Percentiles rank a stretch among this genome's conserved stretches.
Evolutionary conservation across 2,329 filamentous ascomycete genomes (phyloP).

Genomic region (Colletotrichum euphorbiae): DNA sequence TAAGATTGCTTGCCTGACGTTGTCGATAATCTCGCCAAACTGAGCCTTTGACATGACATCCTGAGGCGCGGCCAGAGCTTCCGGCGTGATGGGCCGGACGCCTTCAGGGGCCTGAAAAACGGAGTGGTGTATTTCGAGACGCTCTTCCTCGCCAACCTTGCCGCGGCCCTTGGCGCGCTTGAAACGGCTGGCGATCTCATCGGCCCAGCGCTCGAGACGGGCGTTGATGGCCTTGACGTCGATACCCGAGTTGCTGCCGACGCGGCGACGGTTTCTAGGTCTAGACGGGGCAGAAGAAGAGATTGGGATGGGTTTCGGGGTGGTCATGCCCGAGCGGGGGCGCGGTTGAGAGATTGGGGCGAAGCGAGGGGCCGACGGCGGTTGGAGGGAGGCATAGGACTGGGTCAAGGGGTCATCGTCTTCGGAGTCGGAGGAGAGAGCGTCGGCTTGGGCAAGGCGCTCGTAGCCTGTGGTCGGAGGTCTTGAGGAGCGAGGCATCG

Average conservation of each 20-base stretch:
- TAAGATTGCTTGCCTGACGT: constrained; percentile 89
- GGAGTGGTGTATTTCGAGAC: constrained; percentile 94
- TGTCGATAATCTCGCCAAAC: constrained; percentile 90
- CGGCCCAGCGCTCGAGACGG: constrained; percentile 93
- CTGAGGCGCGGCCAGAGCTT: constrained; percentile 74
- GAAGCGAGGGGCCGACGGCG: constrained; percentile 71
- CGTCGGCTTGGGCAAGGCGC: constrained; percentile 84
- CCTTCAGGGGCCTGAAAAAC: constrained; percentile 96
- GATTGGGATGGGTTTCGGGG: constrained; percentile 58
- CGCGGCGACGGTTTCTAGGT: constrained; percentile 59
- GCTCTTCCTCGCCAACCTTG: constrained; percentile 81
- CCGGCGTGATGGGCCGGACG: constrained; percentile 81
- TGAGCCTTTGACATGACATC: constrained; percentile 80
- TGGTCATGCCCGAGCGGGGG: constrained; percentile 70
- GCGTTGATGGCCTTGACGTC: constrained; percentile 99
- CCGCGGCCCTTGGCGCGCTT: constrained; percentile 85
- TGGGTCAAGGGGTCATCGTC: constrained; percentile 70
- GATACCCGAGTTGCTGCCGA: constrained; percentile 84
- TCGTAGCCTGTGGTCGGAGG: constrained; percentile 86
- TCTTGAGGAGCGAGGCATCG: constrained; percentile 67
- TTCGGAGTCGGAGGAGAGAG: constrained; percentile 77
- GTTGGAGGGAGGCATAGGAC: constrained; percentile 67
- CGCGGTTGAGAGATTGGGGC: constrained; percentile 71
- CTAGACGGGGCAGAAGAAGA: constrained; percentile 44
- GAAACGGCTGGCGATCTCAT: constrained; percentile 97